A percentile compares a stretch with the other conserved stretches of the same genome.
phyloP scores from a whole-genome alignment of 1,284 basidiomycete species.

The Laetiporus sulphureus region DNA sequence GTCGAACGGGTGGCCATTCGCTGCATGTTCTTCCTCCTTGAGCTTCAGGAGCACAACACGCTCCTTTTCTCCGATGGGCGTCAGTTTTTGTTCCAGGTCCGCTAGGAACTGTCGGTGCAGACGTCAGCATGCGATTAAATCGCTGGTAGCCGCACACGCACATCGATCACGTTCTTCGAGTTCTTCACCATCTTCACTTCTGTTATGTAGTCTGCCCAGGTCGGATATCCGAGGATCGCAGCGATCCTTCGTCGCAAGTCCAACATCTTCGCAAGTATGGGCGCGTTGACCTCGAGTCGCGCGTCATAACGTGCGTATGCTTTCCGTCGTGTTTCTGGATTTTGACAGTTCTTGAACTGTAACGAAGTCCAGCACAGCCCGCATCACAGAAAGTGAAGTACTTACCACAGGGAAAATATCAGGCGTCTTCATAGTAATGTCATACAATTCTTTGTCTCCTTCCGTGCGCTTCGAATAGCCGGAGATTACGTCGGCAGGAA shows the following conservation, averaged over 20 bases:
- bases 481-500: conserved; percentile 69
- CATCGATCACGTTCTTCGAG: conserved; percentile 21
- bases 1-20: conserved; percentile 53
- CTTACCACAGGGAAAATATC: conserved; percentile 74
- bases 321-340: conserved; percentile 57
- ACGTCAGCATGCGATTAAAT: too few species aligned
- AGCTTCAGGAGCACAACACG: conserved; percentile 57
- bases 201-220: conserved; percentile 76
- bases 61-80: conserved; percentile 65
- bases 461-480: conserved; percentile 64
- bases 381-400: too few species aligned
- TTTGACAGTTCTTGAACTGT: conserved; percentile 73
- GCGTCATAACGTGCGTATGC: conserved; percentile 64
- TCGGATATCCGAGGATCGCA: conserved; percentile 62
- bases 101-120: conserved; percentile 48
- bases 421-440: conserved; percentile 66
- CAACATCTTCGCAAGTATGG: conserved; percentile 58
- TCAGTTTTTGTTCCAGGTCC: conserved; percentile 68
- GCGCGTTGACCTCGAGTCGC: conserved; percentile 62
- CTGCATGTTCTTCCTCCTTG: conserved; percentile 65
- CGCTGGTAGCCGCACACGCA: too few species aligned
- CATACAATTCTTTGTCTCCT: conserved; percentile 50
- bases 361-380: too few species aligned
- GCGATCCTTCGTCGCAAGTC: conserved; percentile 65
- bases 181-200: conserved; percentile 83